A percentile compares a stretch with the other conserved stretches of the same genome.
These are phyloP conservation scores for Colletotrichum graminicola DNA, from an alignment of 2,329 filamentous ascomycete genomes.

Conservation along the genomic window DNA sequence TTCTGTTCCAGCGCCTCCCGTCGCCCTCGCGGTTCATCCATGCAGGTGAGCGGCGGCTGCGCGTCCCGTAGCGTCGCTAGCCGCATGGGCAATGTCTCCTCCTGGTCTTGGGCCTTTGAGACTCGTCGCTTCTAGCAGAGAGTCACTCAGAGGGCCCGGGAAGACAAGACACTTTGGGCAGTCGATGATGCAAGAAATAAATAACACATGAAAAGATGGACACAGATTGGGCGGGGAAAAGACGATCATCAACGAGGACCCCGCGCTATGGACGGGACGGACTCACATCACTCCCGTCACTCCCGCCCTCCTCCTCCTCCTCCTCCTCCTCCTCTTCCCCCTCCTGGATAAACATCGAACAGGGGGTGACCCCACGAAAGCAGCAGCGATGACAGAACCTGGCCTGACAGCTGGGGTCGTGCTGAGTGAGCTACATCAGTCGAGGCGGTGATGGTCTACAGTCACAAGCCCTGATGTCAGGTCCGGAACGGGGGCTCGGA, in stretches of 20 bases:
- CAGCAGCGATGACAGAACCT: conserved; percentile 20
- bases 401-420: not conserved
- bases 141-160: not conserved
- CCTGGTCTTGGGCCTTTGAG: not conserved
- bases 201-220: not conserved
- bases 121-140: not conserved
- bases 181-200: not conserved
- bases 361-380: not conserved
- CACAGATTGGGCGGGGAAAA: not conserved
- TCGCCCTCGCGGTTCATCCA: not conserved
- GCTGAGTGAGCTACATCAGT: not conserved
- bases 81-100: conserved; percentile 9
- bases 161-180: not conserved
- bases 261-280: conserved; percentile 26
- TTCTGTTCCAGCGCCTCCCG: not conserved
- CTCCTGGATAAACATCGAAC: not conserved
- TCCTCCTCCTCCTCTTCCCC: not conserved
- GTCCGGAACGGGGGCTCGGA: not conserved
- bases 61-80: not conserved
- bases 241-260: not conserved
- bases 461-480: not conserved
- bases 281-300: not conserved
- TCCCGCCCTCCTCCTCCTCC: too few relatives aligned
- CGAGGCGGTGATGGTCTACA: not conserved
- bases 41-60: not conserved